Evolutionary conservation across 768 basidiomycete genomes (phyloP).

Genomic region (Rhodotorula toruloides): DNA sequence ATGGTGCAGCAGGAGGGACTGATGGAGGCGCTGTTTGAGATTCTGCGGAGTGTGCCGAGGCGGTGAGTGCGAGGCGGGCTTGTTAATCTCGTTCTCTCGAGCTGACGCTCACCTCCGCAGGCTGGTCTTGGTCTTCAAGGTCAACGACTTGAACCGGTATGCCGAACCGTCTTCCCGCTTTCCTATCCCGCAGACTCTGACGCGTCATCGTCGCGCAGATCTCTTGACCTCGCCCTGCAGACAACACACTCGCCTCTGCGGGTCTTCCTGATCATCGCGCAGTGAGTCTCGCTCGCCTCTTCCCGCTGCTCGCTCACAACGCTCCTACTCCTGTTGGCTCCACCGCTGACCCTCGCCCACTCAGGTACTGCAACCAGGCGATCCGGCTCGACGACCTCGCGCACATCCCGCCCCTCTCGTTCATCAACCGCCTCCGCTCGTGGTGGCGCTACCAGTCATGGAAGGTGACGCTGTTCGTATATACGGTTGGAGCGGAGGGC

Average conservation of each 20-base stretch:
- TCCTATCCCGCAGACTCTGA: conserved; percentile 51
- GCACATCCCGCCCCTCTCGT: conserved; percentile 10
- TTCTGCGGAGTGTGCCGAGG: conserved; percentile 77
- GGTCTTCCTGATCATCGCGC: conserved; percentile 84
- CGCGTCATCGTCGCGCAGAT: conserved; percentile 5
- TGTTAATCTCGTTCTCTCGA: too few relatives aligned
- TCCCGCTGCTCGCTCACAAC: neutral
- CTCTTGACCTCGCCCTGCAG: conserved; percentile 56
- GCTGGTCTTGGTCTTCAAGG: conserved; percentile 52
- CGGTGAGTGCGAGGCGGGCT: conserved; percentile 40
- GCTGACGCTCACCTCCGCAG: conserved; percentile 31
- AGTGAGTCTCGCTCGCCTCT: conserved; percentile 55
- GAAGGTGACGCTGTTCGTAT: conserved; percentile 14
- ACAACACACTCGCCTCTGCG: conserved; percentile 73
- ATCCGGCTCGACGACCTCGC: conserved; percentile 27
- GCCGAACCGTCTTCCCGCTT: neutral
- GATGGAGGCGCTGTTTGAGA: conserved; percentile 75
- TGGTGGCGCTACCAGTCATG: conserved; percentile 43
- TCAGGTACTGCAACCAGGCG: conserved; percentile 38
- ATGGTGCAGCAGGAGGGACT: conserved; percentile 77
- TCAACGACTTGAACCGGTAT: conserved; percentile 37
- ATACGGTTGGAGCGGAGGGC: conserved; percentile 37
- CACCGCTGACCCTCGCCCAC: neutral
- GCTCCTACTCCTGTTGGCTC: neutral
- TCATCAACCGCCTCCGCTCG: conserved; percentile 30